These are phyloP conservation scores for Citrus sp. DNA, from an alignment of 345 rosid genomes.

Conservation along the genomic window DNA sequence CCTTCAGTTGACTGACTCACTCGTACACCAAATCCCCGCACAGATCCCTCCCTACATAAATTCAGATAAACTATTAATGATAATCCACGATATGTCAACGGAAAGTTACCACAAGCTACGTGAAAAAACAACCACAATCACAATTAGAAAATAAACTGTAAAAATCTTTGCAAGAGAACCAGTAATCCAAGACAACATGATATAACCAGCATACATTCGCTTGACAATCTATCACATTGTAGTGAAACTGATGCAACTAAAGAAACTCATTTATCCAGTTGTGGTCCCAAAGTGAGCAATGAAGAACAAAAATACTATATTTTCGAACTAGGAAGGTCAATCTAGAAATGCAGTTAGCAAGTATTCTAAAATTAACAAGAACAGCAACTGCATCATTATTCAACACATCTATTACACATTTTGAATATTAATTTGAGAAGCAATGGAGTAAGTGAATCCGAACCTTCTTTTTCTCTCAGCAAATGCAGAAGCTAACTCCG, in stretches of 20 bases:
- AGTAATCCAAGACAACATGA: not conserved
- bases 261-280: not conserved
- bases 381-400: not conserved
- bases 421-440: not conserved
- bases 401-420: not conserved
- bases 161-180: not conserved
- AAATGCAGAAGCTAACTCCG: constrained; percentile 58
- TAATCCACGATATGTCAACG: not conserved
- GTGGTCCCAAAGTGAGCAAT: not conserved
- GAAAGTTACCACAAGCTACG: not conserved
- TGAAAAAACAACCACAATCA: not conserved
- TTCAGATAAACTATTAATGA: not conserved
- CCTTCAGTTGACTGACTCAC: constrained; percentile 65
- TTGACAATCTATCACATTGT: not conserved
- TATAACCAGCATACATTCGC: not conserved
- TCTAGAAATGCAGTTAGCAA: not conserved
- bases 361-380: not conserved
- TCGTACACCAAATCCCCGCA: constrained; percentile 70
- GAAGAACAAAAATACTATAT: not conserved
- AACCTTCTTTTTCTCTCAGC: constrained; percentile 59
- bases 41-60: constrained; percentile 72
- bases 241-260: not conserved
- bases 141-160: not conserved
- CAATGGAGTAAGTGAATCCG: not conserved
- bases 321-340: not conserved